Percentiles rank a stretch among this genome's conserved stretches.
These are phyloP conservation scores for Ophiostoma populinum DNA, from an alignment of 2,329 filamentous ascomycete genomes.

Conservation along the genomic window DNA sequence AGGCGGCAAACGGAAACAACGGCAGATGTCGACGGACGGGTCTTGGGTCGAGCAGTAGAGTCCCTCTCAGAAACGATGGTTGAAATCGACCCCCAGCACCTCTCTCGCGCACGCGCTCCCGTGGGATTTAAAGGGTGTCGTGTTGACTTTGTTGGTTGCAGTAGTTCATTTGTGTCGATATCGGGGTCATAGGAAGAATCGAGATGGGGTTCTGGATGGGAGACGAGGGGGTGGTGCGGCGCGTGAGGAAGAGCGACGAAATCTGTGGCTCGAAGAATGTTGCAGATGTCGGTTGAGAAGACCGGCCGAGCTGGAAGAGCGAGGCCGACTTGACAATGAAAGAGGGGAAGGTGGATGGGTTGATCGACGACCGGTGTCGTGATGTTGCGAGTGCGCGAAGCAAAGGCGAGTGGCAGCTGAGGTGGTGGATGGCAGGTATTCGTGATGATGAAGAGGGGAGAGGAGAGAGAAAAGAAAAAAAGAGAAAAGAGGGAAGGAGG, in stretches of 20 bases:
- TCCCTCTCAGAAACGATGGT: conserved; percentile 35
- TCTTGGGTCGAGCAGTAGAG: conserved; percentile 16
- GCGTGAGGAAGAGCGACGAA: conserved; percentile 4
- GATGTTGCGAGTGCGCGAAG: conserved; percentile 1
- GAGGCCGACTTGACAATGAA: conserved; percentile 6
- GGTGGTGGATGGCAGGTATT: not conserved
- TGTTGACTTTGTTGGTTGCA: conserved; percentile 31
- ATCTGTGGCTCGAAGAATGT: conserved; percentile 7
- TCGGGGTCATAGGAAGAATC: conserved; percentile 37
- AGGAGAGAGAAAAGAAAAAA: conserved; percentile 1
- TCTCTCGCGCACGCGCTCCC: conserved; percentile 47
- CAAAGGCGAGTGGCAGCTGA: not conserved
- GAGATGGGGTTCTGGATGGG: conserved; percentile 13
- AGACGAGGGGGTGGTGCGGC: conserved; percentile 1
- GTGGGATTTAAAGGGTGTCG: conserved; percentile 57
- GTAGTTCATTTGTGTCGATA: conserved; percentile 35
- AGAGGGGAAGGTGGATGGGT: not conserved
- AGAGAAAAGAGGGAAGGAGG: conserved; percentile 8
- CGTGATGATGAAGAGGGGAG: conserved; percentile 4
- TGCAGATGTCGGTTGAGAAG: conserved; percentile 1
- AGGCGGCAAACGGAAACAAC: conserved; percentile 13
- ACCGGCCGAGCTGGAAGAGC: conserved; percentile 6
- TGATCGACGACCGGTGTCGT: conserved; percentile 1
- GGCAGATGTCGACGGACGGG: conserved; percentile 12
- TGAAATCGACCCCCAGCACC: conserved; percentile 37